Conservation (phyloP, 805 yeast genomes). For the Cyberlindnera sargentensis region DNA sequence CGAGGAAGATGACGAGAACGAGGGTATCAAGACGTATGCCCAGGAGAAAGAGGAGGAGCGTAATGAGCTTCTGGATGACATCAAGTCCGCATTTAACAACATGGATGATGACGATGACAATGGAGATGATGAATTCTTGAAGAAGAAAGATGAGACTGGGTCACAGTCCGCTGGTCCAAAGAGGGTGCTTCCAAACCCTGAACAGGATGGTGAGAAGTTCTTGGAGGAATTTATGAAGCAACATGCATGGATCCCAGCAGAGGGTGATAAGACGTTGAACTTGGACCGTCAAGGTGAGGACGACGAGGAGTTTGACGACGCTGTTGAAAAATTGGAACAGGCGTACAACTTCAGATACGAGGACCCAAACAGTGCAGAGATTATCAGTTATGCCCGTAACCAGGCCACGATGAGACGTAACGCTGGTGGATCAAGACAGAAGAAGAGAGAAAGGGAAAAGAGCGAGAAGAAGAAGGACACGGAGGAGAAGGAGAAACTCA, state of each 20-base stretch:
- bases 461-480: conserved; percentile 47
- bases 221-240: conserved; percentile 62
- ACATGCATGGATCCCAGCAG: conserved; percentile 86
- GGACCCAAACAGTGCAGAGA: conserved; percentile 85
- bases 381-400: conserved; percentile 88
- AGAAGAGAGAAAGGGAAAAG: conserved; percentile 67
- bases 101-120: conserved; percentile 35
- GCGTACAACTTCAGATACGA: conserved; percentile 95
- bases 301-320: conserved; percentile 85
- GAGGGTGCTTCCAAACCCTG: conserved; percentile 56
- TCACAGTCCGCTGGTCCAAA: conserved; percentile 14
- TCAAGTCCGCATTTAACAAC: conserved; percentile 57
- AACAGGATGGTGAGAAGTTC: conserved; percentile 56
- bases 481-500: conserved; percentile 47
- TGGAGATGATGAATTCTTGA: conserved; percentile 35
- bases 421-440: conserved; percentile 60
- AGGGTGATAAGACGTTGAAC: conserved; percentile 50
- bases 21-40: conserved; percentile 55
- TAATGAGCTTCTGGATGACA: conserved; percentile 64
- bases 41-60: conserved; percentile 73
- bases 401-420: conserved; percentile 89
- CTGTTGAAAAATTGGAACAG: conserved; percentile 83
- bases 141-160: conserved; percentile 39
- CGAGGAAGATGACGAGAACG: conserved; percentile 31
- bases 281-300: conserved; percentile 42